Evolutionary conservation across 768 basidiomycete genomes (phyloP).

Genomic region (Lactarius vividus): DNA sequence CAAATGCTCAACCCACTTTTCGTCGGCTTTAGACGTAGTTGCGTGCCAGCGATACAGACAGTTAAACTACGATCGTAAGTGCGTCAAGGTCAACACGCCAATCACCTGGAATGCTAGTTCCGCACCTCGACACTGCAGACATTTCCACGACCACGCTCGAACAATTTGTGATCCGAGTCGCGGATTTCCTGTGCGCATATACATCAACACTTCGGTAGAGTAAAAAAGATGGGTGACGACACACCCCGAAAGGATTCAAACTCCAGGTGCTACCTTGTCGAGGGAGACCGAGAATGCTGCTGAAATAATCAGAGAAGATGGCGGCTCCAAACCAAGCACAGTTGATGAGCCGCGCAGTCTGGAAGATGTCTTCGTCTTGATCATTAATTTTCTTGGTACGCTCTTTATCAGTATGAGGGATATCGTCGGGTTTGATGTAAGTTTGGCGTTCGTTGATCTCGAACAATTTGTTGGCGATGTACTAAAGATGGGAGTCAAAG

Average conservation of each 20-base stretch:
- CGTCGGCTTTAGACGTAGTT: conserved; percentile 69
- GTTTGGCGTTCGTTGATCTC: conserved; percentile 78
- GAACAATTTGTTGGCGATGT: conserved; percentile 71
- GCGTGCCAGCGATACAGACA: conserved; percentile 87
- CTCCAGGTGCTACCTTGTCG: conserved; percentile 75
- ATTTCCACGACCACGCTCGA: conserved; percentile 80
- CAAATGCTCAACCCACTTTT: conserved; percentile 59
- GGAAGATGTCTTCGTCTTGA: conserved; percentile 65
- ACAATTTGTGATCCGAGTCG: conserved; percentile 55
- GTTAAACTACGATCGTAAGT: conserved; percentile 56
- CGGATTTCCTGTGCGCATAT: conserved; percentile 56
- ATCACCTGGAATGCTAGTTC: background rate
- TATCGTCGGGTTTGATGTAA: conserved; percentile 52
- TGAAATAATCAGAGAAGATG: conserved; percentile 84
- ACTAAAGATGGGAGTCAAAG: conserved; percentile 41
- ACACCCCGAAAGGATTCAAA: conserved; percentile 67
- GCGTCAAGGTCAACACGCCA: background rate
- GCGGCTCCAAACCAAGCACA: conserved; percentile 76
- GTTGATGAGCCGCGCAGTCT: conserved; percentile 74
- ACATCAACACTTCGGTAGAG: background rate
- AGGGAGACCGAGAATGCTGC: conserved; percentile 73
- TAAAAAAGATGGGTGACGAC: conserved; percentile 25
- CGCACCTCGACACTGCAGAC: conserved; percentile 75
- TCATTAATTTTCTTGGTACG: conserved; percentile 36
- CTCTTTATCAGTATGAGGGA: conserved; percentile 34